Percentiles rank a stretch among this genome's conserved stretches.
Evolutionary conservation across 768 basidiomycete genomes (phyloP).

Genomic region (Rhodotorula sphaerocarpa): DNA sequence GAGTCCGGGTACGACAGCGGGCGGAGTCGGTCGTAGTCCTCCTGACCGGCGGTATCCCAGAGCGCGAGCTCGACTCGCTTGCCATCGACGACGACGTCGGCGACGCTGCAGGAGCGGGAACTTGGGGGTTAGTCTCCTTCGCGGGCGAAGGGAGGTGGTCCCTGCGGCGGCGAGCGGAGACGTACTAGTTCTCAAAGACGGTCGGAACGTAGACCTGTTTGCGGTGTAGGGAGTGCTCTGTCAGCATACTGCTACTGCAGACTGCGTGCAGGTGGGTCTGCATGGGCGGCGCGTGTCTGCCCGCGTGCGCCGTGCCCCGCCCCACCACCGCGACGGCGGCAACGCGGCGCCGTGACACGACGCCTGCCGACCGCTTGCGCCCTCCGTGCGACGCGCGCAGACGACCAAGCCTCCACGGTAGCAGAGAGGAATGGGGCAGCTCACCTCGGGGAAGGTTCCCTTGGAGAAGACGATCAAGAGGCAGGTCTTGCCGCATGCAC

Average conservation of each 20-base stretch:
- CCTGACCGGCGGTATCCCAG: constrained; percentile 99
- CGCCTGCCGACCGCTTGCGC: no score
- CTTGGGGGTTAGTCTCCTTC: not conserved
- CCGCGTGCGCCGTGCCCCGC: no score
- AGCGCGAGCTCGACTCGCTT: constrained; percentile 97
- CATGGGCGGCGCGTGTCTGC: no score
- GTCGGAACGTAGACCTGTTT: constrained; percentile 96
- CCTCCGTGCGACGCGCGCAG: no score
- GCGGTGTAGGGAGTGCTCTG: not conserved
- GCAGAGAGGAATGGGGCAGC: not conserved
- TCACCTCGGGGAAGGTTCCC: constrained; percentile 88
- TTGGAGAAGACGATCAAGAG: constrained; percentile 93
- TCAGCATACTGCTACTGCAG: not conserved
- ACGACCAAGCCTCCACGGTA: no score
- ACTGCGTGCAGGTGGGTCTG: not conserved
- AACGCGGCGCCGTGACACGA: no score
- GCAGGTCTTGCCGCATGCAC: constrained; percentile 63
- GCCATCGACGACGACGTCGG: constrained; percentile 95
- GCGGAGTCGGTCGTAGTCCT: constrained; percentile 96
- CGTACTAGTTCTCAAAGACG: constrained; percentile 89
- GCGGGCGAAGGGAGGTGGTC: not conserved
- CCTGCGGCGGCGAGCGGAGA: not conserved
- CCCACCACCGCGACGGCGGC: no score
- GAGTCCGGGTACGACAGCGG: constrained; percentile 97
- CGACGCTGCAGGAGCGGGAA: constrained; percentile 51